These are phyloP conservation scores for Penicillium sp. DNA, from an alignment of 2,329 filamentous ascomycete genomes.

Conservation along the genomic window DNA sequence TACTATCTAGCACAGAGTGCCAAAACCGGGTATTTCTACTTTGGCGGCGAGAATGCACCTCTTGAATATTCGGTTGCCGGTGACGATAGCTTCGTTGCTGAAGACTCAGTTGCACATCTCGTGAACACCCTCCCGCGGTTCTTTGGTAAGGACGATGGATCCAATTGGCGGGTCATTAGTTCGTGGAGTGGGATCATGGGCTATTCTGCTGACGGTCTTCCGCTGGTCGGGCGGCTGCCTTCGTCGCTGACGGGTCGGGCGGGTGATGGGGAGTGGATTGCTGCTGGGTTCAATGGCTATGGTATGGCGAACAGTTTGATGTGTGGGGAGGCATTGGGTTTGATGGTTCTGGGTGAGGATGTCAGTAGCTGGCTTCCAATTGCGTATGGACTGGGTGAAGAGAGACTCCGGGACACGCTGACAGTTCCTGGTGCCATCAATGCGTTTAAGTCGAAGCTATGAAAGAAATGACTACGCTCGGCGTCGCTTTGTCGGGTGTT, in stretches of 20 bases:
- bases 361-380: conserved; percentile 27
- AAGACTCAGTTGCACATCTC: conserved; percentile 20
- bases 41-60: conserved; percentile 26
- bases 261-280: conserved; percentile 47
- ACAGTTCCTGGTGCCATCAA: conserved; percentile 14
- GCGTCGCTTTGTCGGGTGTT: background rate
- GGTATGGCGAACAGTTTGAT: conserved; percentile 58
- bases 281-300: conserved; percentile 63
- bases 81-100: conserved; percentile 22
- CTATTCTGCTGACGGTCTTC: conserved; percentile 48
- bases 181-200: conserved; percentile 48
- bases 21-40: conserved; percentile 28
- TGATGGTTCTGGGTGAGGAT: conserved; percentile 30
- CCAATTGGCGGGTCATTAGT: conserved; percentile 23
- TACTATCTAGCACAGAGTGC: conserved; percentile 29
- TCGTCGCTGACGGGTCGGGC: conserved; percentile 35
- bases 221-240: conserved; percentile 51
- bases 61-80: conserved; percentile 20
- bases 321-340: conserved; percentile 28
- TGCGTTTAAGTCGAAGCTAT: conserved; percentile 17
- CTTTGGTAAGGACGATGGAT: conserved; percentile 13
- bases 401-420: conserved; percentile 16
- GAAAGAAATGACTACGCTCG: background rate
- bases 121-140: conserved; percentile 19
- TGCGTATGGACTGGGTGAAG: conserved; percentile 23